Base-by-base conservation (phyloP, 805 yeast genomes). In the Cephaloascus albidus region DNA sequence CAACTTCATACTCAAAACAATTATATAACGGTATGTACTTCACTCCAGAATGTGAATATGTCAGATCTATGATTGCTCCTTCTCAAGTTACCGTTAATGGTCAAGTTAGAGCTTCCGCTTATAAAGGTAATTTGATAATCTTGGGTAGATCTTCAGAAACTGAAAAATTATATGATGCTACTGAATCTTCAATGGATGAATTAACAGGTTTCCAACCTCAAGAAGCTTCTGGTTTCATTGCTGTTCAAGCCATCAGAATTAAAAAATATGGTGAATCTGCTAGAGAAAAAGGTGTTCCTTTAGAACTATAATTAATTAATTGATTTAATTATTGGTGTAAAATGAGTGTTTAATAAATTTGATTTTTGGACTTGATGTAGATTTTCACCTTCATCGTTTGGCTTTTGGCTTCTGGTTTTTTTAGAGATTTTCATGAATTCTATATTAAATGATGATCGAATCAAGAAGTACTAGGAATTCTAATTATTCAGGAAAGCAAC, bases 151-250 rank as follows among this genome's bases (percentile, higher is more conserved):
- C 81, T 45, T 87, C 96, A 19, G 82, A 82, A 48, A 88, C 97
- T 45, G 98, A 93, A 72, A 90, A 88, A 70, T 78, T 93, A 52
- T 93, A 93, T 66, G 97, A 93, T 62, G 96, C 96, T 48, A 87
- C 96, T 40, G 97, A 90, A 66, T 89, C 97, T 14, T 90, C 97
- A 10, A 93, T 93, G 98, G 98, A 93, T 67, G 98, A 93, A 70
- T 80, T 93, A 57, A 88, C 97, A 43, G 98, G 96, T 43, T 93
- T 93, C 76, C 82, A 85, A 55, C 98, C 98, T 47, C 88, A 85
- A 62, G 97, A 90, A 63, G 87, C 98, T 43, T 71, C 94, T 45
- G 98, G 98, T 41, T 93, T 93, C 77, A 93, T 93, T 65, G 86
- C 96, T 51, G 95, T 93, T 53, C 97, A 93, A 74, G 86, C 97